phyloP scores from a whole-genome alignment of 768 basidiomycete genomes.

The Mycena alexandri region DNA sequence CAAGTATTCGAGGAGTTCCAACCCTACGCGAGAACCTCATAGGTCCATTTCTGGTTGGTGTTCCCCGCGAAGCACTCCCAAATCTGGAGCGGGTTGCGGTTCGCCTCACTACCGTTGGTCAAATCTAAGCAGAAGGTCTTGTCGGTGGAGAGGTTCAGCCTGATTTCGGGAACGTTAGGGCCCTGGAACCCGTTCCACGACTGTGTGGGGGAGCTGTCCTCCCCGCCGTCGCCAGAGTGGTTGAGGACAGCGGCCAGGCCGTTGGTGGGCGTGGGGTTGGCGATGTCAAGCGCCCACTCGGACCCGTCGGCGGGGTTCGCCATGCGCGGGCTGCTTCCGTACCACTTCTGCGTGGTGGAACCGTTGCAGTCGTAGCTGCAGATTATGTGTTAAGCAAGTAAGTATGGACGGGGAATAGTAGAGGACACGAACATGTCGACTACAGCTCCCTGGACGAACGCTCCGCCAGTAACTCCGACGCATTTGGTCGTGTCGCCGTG shows the following conservation, averaged over 20 bases:
- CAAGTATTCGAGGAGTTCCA: too few relatives aligned
- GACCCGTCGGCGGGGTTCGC: slow-evolving; percentile 27
- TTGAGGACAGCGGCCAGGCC: slow-evolving; percentile 16
- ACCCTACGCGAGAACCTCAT: too few relatives aligned
- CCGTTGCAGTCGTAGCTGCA: slow-evolving; percentile 25
- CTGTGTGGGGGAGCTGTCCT: slow-evolving; percentile 22
- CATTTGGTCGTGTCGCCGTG: slow-evolving; percentile 27
- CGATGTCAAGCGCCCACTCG: slow-evolving; percentile 29
- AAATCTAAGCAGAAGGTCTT: slow-evolving; percentile 21
- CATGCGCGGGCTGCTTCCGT: slow-evolving; percentile 23
- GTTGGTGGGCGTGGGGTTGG: slow-evolving; percentile 12
- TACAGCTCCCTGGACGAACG: slow-evolving; percentile 15
- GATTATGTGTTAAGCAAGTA: background rate
- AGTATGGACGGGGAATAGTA: background rate
- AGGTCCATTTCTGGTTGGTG: slow-evolving; percentile 26
- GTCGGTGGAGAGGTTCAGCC: slow-evolving; percentile 14
- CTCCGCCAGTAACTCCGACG: slow-evolving; percentile 21
- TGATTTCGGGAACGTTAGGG: background rate
- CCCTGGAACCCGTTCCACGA: slow-evolving; percentile 11
- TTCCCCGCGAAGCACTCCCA: slow-evolving; percentile 22
- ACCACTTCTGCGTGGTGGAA: slow-evolving; percentile 25
- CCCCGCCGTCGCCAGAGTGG: slow-evolving; percentile 18
- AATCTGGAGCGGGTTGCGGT: slow-evolving; percentile 25
- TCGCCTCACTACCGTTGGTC: slow-evolving; percentile 18
- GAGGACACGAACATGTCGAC: slow-evolving; percentile 21